These are phyloP conservation scores for Penicillium coffeae DNA, from an alignment of 495 filamentous ascomycete genomes.

Conservation along the genomic window DNA sequence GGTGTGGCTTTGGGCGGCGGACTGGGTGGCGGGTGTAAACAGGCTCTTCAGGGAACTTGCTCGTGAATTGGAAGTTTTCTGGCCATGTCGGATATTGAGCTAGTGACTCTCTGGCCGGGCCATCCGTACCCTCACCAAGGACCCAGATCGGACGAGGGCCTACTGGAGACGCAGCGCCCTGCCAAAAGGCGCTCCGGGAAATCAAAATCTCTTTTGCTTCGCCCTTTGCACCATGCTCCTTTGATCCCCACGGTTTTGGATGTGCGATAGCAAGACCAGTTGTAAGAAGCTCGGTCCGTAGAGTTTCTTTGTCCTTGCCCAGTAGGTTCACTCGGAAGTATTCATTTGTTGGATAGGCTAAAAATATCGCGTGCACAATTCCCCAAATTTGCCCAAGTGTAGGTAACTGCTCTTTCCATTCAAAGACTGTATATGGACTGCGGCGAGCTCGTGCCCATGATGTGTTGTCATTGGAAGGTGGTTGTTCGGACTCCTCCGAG, in stretches of 20 bases:
- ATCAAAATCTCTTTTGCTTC: conserved; percentile 27
- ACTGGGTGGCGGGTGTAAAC: conserved; percentile 56
- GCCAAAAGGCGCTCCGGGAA: conserved; percentile 57
- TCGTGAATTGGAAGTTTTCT: conserved; percentile 53
- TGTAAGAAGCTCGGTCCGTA: conserved; percentile 48
- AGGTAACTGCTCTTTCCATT: conserved; percentile 40
- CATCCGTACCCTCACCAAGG: conserved; percentile 32
- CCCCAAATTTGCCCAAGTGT: conserved; percentile 61
- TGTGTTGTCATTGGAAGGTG: conserved; percentile 39
- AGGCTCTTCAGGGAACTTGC: conserved; percentile 42
- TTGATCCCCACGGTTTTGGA: conserved; percentile 32
- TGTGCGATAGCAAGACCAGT: conserved; percentile 51
- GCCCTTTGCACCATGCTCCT: conserved; percentile 12
- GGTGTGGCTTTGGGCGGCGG: conserved; percentile 56
- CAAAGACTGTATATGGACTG: conserved; percentile 32
- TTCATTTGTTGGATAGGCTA: conserved; percentile 50
- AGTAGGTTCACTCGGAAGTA: conserved; percentile 47
- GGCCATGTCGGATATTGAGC: conserved; percentile 50
- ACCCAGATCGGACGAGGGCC: conserved; percentile 61
- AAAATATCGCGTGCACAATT: conserved; percentile 55
- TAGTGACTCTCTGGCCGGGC: conserved; percentile 29
- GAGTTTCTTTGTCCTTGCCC: conserved; percentile 33
- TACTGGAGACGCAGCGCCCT: conserved; percentile 62
- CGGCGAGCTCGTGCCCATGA: conserved; percentile 43
- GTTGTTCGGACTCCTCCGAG: conserved; percentile 19